Evolutionary conservation across 352 stramenopile genomes (phyloP), one percentile per base, ranked within the genome.

Genomic region (Phytopythium aichiense): DNA sequence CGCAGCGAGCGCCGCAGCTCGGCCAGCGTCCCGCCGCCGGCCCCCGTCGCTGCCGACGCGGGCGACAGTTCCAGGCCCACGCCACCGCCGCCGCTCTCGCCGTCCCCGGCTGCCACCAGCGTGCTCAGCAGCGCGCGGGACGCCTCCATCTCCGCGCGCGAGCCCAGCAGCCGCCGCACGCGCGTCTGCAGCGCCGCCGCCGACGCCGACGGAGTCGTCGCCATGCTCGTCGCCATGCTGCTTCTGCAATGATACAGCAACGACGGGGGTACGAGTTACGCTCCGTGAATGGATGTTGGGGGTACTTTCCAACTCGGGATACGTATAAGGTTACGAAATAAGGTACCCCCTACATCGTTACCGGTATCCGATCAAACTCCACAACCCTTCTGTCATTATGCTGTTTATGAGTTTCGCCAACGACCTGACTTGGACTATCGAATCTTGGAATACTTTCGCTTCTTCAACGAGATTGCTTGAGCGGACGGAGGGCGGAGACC

Each of bases 111-210:
- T 35, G 67, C 57, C 52, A 87, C 75, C 20, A 91, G 53, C n/a
- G 77, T 87, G 52, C 66, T 66, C 13, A 91, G 64, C 22, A 91
- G 72, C 28, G 71, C 70, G 50, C 83, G 84, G 6, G 81, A 83
- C 57, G 81, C 73, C 66, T 89, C 75, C 54, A 89, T 64, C 70
- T 91, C 81, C 1, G 74, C 54, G 33, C 76, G 79, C 25, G 81
- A 91, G 62, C 66, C 60, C 62, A 91, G 65, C 25, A 91, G 76
- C 64, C 87, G 88, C 56, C 83, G 68, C 61, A 91, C 81, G 53
- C 79, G 81, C 37, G 76, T 60, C 53, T 85, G 70, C 43, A 91
- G 72, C 37, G 73, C 73, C 23, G 62, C 60, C n/a, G 43, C 43
- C 13, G 43, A 50, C 22, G 43, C 42, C 9, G 11, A 43, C 37